These are phyloP conservation scores for Papilionanthe hybrid DNA, from an alignment of 116 monocot species.

Conservation along the genomic window DNA sequence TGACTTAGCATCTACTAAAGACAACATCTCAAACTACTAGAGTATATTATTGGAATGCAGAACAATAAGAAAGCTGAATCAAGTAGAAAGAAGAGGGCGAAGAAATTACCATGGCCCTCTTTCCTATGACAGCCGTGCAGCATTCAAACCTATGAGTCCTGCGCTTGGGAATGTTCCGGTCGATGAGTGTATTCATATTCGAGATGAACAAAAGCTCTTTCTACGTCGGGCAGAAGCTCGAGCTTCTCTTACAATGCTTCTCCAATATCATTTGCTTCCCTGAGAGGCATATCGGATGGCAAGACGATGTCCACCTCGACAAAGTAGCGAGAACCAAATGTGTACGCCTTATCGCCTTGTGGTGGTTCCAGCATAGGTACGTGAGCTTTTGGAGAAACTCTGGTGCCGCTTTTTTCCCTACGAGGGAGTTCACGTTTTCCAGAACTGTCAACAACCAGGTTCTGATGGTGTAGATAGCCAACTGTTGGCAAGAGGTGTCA, in stretches of 20 bases:
- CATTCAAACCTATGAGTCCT: conserved; percentile 21
- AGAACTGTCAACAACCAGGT: conserved; percentile 95
- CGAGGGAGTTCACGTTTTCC: conserved; percentile 89
- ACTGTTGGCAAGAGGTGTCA: conserved; percentile 26
- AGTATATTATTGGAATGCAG: too few species aligned
- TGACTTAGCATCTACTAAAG: too few species aligned
- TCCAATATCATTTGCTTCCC: conserved; percentile 72
- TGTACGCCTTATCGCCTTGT: conserved; percentile 86
- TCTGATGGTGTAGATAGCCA: conserved; percentile 86
- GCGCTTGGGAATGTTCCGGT: conserved; percentile 72
- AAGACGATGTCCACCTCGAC: conserved; percentile 96
- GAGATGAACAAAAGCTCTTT: conserved; percentile 88
- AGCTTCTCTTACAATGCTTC: conserved; percentile 93
- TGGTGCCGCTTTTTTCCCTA: conserved; percentile 79
- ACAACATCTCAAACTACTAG: too few species aligned
- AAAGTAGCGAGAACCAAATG: conserved; percentile 95
- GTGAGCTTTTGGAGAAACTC: conserved; percentile 92
- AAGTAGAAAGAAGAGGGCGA: neutral
- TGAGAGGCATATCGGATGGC: conserved; percentile 68
- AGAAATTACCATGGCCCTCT: neutral
- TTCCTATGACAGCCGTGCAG: too few species aligned
- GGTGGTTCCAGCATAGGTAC: conserved; percentile 97
- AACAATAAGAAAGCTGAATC: too few species aligned
- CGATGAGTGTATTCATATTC: conserved; percentile 88
- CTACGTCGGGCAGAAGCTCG: conserved; percentile 73